Base-by-base conservation (phyloP, 352 stramenopile species). In the Phytopythium helicoides region DNA sequence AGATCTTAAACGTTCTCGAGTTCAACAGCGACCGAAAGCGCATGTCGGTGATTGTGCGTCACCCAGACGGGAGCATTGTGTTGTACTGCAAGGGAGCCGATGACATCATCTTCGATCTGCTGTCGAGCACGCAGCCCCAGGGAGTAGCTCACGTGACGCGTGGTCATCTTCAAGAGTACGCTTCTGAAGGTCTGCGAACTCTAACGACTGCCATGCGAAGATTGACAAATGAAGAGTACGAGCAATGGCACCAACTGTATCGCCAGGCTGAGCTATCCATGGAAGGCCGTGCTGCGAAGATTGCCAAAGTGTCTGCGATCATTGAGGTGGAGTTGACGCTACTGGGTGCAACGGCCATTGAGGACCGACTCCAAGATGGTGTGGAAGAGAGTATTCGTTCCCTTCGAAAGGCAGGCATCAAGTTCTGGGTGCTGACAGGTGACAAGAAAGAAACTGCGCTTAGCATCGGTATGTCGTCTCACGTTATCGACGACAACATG, bases 1-100 rank as follows among this genome's bases (percentile, higher is more conserved):
- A 92, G 51, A 89, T 99, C 52, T 67, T 99, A 47, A 97, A 97
- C 44, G 84, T 99, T 6, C 95, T 99, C 45, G 97, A 99, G 65
- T 99, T 99, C 76, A 97, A 98, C 66, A 98, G 92, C 47, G 87
- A 98, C 47, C 78, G 97, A 12, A 99, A 99, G 71, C 76, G 97
- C 52, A 99, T 99, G 97, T 98, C 93, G 18, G 90, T 99, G 33
- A 75, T 99, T 31, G 87, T 98, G 25, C 79, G 93, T 23, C 74
- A 91, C 25, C 73, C 74, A 0, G 76, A 87, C 33, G 85, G 77
- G 18, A 68, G 67, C 41, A 79, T 96, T 12, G 64, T 81, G 14
- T 61, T 96, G 16, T 92, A 92, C 52, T 96, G 87, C 62, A 94
- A 95, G 47, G 71, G 79, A 6, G 86, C 86, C 2, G 86, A 95